Evolutionary conservation across 2,329 filamentous ascomycete genomes (phyloP).

Genomic region (Alternaria burnsii): DNA sequence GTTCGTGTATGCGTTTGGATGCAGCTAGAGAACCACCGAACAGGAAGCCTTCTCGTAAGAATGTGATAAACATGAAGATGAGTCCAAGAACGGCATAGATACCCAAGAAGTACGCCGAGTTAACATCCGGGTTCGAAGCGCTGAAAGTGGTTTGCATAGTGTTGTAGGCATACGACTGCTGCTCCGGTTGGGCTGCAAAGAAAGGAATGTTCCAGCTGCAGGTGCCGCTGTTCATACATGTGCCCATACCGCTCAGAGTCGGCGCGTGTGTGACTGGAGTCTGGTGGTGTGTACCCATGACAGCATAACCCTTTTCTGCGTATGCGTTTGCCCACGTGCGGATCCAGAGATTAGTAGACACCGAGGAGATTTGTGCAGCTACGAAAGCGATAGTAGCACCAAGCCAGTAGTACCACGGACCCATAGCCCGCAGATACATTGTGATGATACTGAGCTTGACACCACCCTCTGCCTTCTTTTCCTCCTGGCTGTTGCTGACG

Average conservation of each 20-base stretch:
- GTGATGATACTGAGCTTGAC: conserved; percentile 88
- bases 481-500: conserved; percentile 61
- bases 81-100: conserved; percentile 84
- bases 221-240: conserved; percentile 60
- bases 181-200: conserved; percentile 26
- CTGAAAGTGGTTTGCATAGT: conserved; percentile 54
- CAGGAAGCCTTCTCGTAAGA: conserved; percentile 84
- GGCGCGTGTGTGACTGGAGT: conserved; percentile 55
- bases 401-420: conserved; percentile 95
- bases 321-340: conserved; percentile 95
- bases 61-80: conserved; percentile 79
- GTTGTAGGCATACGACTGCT: conserved; percentile 46
- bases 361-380: conserved; percentile 82
- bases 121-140: conserved; percentile 64
- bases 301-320: conserved; percentile 56
- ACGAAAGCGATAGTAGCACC: conserved; percentile 77
- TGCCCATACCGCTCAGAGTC: conserved; percentile 54
- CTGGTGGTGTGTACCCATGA: conserved; percentile 43
- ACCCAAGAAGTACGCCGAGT: conserved; percentile 82
- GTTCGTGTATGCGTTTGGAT: conserved; percentile 82
- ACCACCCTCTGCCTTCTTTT: conserved; percentile 83
- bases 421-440: conserved; percentile 90
- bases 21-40: conserved; percentile 92
- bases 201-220: conserved; percentile 59
- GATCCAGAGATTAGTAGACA: conserved; percentile 95